Evolutionary conservation across 345 rosid genomes (phyloP), one percentile per base, ranked within the genome.

Genomic region (Citrus mangshanensis): DNA sequence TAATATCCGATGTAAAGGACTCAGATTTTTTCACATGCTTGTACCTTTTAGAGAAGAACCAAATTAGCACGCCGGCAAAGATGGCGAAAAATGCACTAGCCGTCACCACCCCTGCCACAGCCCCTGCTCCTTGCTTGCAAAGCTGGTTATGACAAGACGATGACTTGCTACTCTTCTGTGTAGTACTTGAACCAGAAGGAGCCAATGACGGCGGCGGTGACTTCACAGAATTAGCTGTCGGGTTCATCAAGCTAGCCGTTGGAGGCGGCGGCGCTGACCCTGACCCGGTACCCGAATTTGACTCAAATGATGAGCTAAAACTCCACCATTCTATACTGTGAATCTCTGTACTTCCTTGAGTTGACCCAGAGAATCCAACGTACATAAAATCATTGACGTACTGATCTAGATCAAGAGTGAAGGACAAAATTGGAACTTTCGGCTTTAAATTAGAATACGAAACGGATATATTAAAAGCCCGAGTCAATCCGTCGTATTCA

Each of bases 311-410:
- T 21, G 97, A 92, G 78, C 86, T 89, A 71, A 97, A 97, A 60
- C 97, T 97, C 99, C 99, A 97, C 97, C 95, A 94, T 27, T 94
- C 95, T 21, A 97, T 89, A 54, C 90, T 97, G 80, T 97, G 99
- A 77, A 86, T 82, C 89, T 97, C 99, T 10, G 99, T 97, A 75
- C 99, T 97, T 7, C 99, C 99, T 80, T 94, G 98, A 4, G 99
- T 97, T 9, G 99, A 97, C 58, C 98, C 99, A 58, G 99, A 91
- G 80, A 97, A 97, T 40, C 99, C 99, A 4, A 97, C 99, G 68
- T 88, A 97, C 99, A 97, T 93, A 49, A 91, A 91, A 68, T 97
- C 98, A 79, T 78, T 84, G 42, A 97, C 89, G 76, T 94, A 97
- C 72, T 84, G 95, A 78, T 89, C 88, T 0, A 97, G 91, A 88